Evolutionary conservation across 208 protist species (phyloP), one percentile per base, ranked within the genome.

Genomic region (Crithidia mellificae): DNA sequence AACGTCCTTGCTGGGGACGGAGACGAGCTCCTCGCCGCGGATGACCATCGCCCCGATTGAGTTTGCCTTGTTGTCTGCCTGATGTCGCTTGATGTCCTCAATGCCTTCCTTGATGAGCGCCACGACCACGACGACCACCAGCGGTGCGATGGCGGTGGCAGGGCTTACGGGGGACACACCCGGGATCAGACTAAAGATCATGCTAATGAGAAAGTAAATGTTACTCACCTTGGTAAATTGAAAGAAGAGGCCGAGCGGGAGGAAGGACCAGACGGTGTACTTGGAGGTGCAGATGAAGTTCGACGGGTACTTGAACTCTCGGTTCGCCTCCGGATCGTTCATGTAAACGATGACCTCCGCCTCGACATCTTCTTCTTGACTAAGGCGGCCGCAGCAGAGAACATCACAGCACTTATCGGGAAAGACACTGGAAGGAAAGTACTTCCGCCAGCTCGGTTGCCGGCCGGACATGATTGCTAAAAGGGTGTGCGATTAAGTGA

Each of bases 171-270:
- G 96, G 5, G 92, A 88, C 0, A 98, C 81, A 34, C 87, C 88
- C 11, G 96, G 96, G 41, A 98, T 96, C 5, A 98, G 71, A 9
- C 85, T 76, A 29, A 98, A 84, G 41, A 97, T 79, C 81, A 95
- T 97, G 61, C 87, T 91, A 9, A 98, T 68, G 17, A 99, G 77
- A 74, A 99, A 99, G 75, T 98, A 99, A 22, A 97, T 53, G 63
- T 99, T 98, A 38, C 95, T 95, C 11, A 91, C 79, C 69, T 92
- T 91, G 30, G 43, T 83, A 49, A 98, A 98, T 76, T 99, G 96
- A 54, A 98, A 86, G 12, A 96, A 75, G 12, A 98, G 74, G 25
- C 81, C 89, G 17, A 98, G 69, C n/a, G 97, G 97, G 20, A 99
- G 61, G 47, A 99, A 99, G 8, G 88, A 93, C 24, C 79, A 72